Evolutionary conservation across 805 yeast genomes (phyloP).

Genomic region (Saturnispora mendoncae): DNA sequence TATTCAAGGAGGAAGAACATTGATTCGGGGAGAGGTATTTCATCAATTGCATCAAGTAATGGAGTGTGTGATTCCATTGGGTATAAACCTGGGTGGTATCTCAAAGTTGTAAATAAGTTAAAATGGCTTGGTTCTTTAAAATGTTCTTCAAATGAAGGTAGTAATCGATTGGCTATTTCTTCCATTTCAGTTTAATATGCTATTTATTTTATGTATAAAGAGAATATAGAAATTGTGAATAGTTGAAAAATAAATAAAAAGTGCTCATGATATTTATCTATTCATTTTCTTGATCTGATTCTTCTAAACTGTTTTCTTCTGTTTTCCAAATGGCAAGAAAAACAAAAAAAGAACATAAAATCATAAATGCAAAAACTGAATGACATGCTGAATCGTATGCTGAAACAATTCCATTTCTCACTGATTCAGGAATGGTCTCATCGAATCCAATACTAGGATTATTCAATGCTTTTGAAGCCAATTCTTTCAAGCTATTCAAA

Average conservation of each 20-base stretch:
- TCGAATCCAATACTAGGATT: background rate
- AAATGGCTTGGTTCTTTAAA: slow-evolving; percentile 48
- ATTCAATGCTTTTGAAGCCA: background rate
- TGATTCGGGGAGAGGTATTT: slow-evolving; percentile 21
- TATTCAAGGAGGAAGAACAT: slow-evolving; percentile 55
- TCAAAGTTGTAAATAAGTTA: slow-evolving; percentile 57
- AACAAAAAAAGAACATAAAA: background rate
- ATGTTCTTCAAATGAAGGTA: slow-evolving; percentile 66
- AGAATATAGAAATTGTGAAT: too few relatives aligned
- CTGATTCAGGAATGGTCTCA: background rate
- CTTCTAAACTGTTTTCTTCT: background rate
- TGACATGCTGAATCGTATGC: background rate
- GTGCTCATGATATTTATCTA: background rate
- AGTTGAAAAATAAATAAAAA: too few relatives aligned
- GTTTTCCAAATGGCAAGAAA: background rate
- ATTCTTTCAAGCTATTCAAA: background rate
- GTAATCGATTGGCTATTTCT: slow-evolving; percentile 76
- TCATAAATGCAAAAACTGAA: background rate
- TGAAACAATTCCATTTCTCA: background rate
- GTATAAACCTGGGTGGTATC: slow-evolving; percentile 63
- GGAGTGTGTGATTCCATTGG: slow-evolving; percentile 11
- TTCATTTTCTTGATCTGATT: slow-evolving; percentile 21
- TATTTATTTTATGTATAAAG: too few relatives aligned
- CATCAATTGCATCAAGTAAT: slow-evolving; percentile 20
- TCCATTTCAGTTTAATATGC: slow-evolving; percentile 32